Evolutionary conservation across 2,329 filamentous ascomycete species (phyloP).

Genomic region (Neophaeococcomyces mojaviensis): DNA sequence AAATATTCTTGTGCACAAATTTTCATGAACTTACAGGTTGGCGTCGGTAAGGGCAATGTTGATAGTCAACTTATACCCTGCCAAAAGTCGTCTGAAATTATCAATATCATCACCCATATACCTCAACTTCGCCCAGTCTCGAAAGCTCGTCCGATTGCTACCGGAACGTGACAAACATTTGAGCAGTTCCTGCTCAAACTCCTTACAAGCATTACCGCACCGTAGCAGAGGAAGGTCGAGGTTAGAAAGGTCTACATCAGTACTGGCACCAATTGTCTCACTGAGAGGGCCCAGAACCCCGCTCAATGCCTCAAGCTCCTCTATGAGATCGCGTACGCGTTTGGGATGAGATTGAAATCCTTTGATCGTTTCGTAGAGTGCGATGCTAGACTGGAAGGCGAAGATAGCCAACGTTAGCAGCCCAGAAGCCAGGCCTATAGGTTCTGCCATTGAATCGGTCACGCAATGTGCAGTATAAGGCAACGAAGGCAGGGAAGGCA

Average conservation of each 20-base stretch:
- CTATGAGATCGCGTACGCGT: slow-evolving; percentile 33
- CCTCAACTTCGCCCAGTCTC: slow-evolving; percentile 39
- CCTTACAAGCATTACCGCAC: slow-evolving; percentile 37
- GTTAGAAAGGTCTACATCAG: slow-evolving; percentile 24
- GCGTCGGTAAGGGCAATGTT: slow-evolving; percentile 35
- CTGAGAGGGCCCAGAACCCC: slow-evolving; percentile 30
- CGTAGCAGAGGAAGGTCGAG: slow-evolving; percentile 34
- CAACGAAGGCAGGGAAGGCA: too few species aligned
- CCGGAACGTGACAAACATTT: slow-evolving; percentile 31
- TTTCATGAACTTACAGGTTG: slow-evolving; percentile 38
- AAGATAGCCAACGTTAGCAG: slow-evolving; percentile 32
- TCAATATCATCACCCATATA: slow-evolving; percentile 41
- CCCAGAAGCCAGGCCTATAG: slow-evolving; percentile 33
- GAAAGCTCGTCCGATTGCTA: slow-evolving; percentile 33
- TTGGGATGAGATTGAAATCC: slow-evolving; percentile 33
- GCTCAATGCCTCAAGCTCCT: slow-evolving; percentile 35
- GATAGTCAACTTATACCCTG: slow-evolving; percentile 38
- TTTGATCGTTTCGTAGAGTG: slow-evolving; percentile 32
- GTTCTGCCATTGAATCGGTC: slow-evolving; percentile 35
- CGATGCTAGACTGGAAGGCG: slow-evolving; percentile 33
- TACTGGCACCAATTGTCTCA: slow-evolving; percentile 25
- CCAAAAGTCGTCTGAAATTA: slow-evolving; percentile 33
- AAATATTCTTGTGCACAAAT: too few species aligned
- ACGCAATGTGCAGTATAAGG: too few species aligned
- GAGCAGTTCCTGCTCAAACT: slow-evolving; percentile 34